Conservation (phyloP, 805 yeast genomes). For the Wickerhamomyces canadensis region DNA sequence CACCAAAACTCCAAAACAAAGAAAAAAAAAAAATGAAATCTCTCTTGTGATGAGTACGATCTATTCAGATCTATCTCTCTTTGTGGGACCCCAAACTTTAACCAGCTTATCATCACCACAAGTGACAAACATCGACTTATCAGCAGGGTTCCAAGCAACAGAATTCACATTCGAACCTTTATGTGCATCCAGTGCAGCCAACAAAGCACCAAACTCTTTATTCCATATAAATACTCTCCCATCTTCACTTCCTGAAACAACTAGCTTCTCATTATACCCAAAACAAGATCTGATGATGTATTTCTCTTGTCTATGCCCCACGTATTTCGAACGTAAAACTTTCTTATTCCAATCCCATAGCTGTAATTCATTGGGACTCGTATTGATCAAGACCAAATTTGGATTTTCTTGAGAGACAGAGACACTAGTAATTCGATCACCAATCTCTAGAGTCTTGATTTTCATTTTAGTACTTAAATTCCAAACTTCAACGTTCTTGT, state of each 20-base stretch:
- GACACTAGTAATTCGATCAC: constrained; percentile 60
- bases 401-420: constrained; percentile 50
- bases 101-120: constrained; percentile 79
- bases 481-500: constrained; percentile 55
- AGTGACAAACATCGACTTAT: constrained; percentile 59
- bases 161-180: constrained; percentile 57
- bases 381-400: constrained; percentile 51
- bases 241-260: constrained; percentile 82
- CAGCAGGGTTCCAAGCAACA: constrained; percentile 64
- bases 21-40: no score
- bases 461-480: constrained; percentile 38
- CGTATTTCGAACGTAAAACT: constrained; percentile 52
- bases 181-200: constrained; percentile 58
- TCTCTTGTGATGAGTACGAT: no score
- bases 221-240: constrained; percentile 78
- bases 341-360: constrained; percentile 69
- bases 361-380: constrained; percentile 72
- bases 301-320: constrained; percentile 68
- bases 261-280: constrained; percentile 64
- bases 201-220: constrained; percentile 58
- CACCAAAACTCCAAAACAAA: no score
- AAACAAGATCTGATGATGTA: constrained; percentile 72
- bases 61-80: not conserved
- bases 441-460: constrained; percentile 43
- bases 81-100: constrained; percentile 54